These are phyloP conservation scores for Nakaseomyces glabratus DNA, from an alignment of 1,139 yeast species.

Conservation along the genomic window DNA sequence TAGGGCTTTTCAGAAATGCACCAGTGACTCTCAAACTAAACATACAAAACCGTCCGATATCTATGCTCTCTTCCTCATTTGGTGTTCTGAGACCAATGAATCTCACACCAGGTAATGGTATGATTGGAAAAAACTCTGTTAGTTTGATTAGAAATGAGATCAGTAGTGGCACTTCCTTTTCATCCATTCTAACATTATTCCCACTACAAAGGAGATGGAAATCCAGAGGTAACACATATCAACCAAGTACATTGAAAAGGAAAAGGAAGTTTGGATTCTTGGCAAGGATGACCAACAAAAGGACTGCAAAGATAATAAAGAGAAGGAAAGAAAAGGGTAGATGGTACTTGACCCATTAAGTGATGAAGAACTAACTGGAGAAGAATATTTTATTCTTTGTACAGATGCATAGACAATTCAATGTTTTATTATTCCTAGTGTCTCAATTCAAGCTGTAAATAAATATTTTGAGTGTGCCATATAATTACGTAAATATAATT, in stretches of 20 bases:
- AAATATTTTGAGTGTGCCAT: too few relatives aligned
- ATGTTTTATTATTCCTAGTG: too few relatives aligned
- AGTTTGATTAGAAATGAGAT: too few relatives aligned
- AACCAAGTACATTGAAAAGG: slow-evolving; percentile 83
- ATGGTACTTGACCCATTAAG: slow-evolving; percentile 80
- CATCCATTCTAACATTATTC: too few relatives aligned
- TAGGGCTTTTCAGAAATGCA: too few relatives aligned
- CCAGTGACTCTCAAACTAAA: background rate
- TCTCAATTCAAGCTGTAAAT: too few relatives aligned
- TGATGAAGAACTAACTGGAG: background rate
- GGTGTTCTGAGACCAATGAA: background rate
- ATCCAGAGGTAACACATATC: slow-evolving; percentile 88
- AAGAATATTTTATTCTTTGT: background rate
- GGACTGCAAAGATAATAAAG: slow-evolving; percentile 70
- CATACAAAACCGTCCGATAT: slow-evolving; percentile 1
- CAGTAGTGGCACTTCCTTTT: too few relatives aligned
- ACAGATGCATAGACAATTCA: too few relatives aligned
- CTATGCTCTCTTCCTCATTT: slow-evolving; percentile 5
- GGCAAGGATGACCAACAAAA: slow-evolving; percentile 71
- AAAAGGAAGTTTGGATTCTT: slow-evolving; percentile 86
- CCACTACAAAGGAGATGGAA: slow-evolving; percentile 53
- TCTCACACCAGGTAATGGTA: slow-evolving; percentile 8
- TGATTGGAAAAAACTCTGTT: slow-evolving; percentile 9
- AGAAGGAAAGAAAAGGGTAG: slow-evolving; percentile 85
- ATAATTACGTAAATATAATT: too few relatives aligned